Evolutionary conservation across 78 protist species (phyloP).

Genomic region (Chrysochromulina parva): DNA sequence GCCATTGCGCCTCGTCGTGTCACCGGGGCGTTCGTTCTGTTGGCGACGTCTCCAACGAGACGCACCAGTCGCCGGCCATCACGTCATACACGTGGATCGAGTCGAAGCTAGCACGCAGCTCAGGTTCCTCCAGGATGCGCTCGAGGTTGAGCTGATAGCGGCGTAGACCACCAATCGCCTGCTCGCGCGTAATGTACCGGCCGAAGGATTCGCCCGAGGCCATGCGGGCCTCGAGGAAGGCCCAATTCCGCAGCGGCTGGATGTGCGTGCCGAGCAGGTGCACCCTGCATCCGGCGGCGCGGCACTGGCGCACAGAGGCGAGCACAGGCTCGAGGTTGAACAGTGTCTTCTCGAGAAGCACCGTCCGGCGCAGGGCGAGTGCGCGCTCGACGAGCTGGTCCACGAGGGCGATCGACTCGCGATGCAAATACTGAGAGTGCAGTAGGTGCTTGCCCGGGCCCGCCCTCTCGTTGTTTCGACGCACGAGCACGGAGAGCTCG

Average conservation of each 20-base stretch:
- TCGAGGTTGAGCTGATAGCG: background rate
- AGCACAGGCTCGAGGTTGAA: background rate
- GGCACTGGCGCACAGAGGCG: background rate
- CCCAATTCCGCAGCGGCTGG: background rate
- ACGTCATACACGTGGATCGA: background rate
- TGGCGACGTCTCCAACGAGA: background rate
- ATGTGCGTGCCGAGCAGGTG: slow-evolving; percentile 10
- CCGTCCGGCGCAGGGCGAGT: background rate
- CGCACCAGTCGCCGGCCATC: background rate
- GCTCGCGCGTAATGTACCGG: background rate
- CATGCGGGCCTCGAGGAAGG: background rate
- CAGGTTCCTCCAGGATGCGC: background rate
- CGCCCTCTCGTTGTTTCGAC: background rate
- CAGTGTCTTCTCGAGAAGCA: slow-evolving; percentile 21
- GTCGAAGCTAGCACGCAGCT: background rate
- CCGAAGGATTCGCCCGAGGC: background rate
- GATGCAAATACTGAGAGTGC: slow-evolving; percentile 27
- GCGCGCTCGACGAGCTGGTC: background rate
- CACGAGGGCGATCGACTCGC: background rate
- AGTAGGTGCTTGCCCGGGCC: slow-evolving; percentile 25
- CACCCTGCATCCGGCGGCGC: background rate
- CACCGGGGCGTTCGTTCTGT: too few relatives aligned
- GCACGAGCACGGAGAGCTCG: background rate
- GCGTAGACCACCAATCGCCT: background rate
- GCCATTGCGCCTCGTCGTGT: too few relatives aligned